Conservation (phyloP, 2,329 filamentous ascomycete species). For the Ophiocordyceps robertsii region DNA sequence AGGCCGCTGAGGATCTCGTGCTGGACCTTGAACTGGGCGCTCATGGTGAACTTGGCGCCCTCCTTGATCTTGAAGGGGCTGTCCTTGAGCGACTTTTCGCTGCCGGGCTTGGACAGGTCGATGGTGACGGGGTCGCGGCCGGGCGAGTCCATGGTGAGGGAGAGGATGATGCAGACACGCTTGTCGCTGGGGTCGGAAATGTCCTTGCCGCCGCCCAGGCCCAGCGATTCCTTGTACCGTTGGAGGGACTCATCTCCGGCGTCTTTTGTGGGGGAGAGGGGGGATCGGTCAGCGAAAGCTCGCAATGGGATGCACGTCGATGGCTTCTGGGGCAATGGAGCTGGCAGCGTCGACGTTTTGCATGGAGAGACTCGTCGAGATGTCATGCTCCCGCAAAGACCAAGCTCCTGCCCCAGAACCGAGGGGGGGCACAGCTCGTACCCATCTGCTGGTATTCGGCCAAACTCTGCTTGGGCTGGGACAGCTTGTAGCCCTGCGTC, state of each 20-base stretch:
- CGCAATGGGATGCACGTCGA: not conserved
- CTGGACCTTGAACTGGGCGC: conserved; percentile 87
- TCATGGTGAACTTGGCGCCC: conserved; percentile 86
- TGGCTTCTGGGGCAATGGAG: not conserved
- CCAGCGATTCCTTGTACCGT: conserved; percentile 94
- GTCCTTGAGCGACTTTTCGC: conserved; percentile 67
- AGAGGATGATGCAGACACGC: conserved; percentile 85
- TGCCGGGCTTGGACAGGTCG: conserved; percentile 63
- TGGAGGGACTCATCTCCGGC: conserved; percentile 83
- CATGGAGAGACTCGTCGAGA: too few relatives aligned
- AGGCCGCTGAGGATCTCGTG: conserved; percentile 90
- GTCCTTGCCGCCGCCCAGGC: conserved; percentile 61
- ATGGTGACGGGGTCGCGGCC: conserved; percentile 79
- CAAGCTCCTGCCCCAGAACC: too few relatives aligned
- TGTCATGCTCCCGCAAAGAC: too few relatives aligned
- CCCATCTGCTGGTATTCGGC: conserved; percentile 90
- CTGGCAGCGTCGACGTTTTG: too few relatives aligned
- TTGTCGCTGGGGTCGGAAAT: conserved; percentile 69
- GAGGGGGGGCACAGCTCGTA: conserved; percentile 28
- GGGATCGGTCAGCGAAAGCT: not conserved
- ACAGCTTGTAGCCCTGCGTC: conserved; percentile 95
- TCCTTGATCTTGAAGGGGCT: conserved; percentile 98
- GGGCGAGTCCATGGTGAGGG: conserved; percentile 74
- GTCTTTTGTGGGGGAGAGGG: conserved; percentile 22
- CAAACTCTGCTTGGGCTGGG: conserved; percentile 90